A percentile compares a stretch with the other conserved stretches of the same genome.
phyloP scores from a whole-genome alignment of 2,329 filamentous ascomycete species.

The Aureobasidium musti region DNA sequence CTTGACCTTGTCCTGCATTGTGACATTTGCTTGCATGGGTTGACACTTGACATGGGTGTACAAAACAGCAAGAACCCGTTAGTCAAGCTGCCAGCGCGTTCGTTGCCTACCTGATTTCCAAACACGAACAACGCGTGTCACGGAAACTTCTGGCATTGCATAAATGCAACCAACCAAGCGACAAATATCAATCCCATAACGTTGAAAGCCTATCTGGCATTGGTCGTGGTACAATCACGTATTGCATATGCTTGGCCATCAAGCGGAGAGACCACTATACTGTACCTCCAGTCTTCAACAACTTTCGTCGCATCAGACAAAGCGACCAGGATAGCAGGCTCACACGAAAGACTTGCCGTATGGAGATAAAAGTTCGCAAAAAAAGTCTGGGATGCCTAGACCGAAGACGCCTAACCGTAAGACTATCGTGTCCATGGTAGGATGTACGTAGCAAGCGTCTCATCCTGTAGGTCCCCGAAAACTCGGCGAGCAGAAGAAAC shows the following conservation, averaged over 20 bases:
- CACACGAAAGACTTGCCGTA: not conserved
- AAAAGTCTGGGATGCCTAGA: not conserved
- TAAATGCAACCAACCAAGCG: not conserved
- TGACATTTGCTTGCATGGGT: not conserved
- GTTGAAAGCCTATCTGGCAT: not conserved
- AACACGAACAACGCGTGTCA: not conserved
- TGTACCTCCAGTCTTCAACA: not conserved
- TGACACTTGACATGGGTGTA: constrained; percentile 26
- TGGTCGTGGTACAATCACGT: not conserved
- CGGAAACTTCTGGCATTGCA: not conserved
- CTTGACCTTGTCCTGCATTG: not conserved
- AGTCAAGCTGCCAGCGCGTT: constrained; percentile 9
- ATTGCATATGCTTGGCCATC: not conserved
- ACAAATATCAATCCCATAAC: not conserved
- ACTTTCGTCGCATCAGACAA: not conserved
- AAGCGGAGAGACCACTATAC: not conserved
- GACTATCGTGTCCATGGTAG: not conserved
- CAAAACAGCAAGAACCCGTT: constrained; percentile 20
- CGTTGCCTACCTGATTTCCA: not conserved
- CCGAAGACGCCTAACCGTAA: not conserved
- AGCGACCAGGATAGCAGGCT: not conserved
- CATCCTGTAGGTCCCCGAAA: constrained; percentile 11
- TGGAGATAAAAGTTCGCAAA: not conserved
- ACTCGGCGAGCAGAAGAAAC: not conserved
- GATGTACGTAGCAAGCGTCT: not conserved